phyloP scores from a whole-genome alignment of 1,284 basidiomycete genomes.

The Mixia osmundae region DNA sequence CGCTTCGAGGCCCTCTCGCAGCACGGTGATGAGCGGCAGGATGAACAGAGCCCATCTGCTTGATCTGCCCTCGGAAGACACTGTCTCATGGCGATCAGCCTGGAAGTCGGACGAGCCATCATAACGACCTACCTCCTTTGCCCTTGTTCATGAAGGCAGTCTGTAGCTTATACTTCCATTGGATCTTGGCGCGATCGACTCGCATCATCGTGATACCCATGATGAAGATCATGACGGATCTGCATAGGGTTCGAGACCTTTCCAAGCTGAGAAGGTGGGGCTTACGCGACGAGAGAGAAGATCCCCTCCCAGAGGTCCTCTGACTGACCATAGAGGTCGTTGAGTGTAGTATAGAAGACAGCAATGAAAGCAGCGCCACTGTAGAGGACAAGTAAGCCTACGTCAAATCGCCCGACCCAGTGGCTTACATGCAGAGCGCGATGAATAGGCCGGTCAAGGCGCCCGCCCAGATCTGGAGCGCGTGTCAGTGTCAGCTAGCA shows the following conservation, averaged over 20 bases:
- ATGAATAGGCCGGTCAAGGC: constrained; percentile 46
- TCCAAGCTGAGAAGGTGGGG: background rate
- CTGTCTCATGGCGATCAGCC: constrained; percentile 8
- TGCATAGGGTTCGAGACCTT: background rate
- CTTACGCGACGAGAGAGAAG: constrained; percentile 49
- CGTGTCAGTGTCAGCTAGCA: background rate
- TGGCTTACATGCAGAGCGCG: constrained; percentile 38
- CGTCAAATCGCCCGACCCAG: background rate
- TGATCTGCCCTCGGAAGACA: constrained; percentile 10
- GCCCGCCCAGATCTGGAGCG: constrained; percentile 51
- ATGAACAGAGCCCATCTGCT: constrained; percentile 60
- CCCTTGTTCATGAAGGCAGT: constrained; percentile 41
- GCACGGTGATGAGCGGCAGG: constrained; percentile 65
- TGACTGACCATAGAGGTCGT: constrained; percentile 28
- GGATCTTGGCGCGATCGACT: constrained; percentile 40
- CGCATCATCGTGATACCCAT: constrained; percentile 28
- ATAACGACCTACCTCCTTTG: constrained; percentile 7
- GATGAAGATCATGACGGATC: constrained; percentile 38
- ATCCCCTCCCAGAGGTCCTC: constrained; percentile 40
- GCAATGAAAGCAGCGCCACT: constrained; percentile 27
- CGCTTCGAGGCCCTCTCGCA: constrained; percentile 80
- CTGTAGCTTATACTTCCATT: constrained; percentile 71
- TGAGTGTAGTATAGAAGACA: constrained; percentile 30
- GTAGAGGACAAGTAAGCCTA: background rate
- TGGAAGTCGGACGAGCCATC: constrained; percentile 9